phyloP scores from a whole-genome alignment of 345 rosid genomes.

The Nasturtium officinale region DNA sequence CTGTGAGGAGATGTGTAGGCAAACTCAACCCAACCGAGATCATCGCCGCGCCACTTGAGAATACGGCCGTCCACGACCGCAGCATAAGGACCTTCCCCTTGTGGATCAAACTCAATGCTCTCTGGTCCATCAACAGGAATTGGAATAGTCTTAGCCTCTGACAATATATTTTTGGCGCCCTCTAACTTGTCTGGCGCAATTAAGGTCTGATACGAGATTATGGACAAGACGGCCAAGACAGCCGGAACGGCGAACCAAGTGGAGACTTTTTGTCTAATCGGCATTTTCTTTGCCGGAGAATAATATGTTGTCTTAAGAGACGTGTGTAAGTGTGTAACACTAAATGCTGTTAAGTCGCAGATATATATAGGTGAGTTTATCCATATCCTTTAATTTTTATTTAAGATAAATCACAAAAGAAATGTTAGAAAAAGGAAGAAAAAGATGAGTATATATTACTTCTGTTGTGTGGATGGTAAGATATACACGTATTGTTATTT shows the following conservation, averaged over 20 bases:
- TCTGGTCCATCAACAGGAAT: constrained; percentile 41
- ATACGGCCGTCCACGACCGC: constrained; percentile 38
- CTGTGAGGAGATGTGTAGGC: constrained; percentile 58
- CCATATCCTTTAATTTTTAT: too few species aligned
- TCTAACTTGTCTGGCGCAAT: constrained; percentile 8
- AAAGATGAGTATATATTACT: background rate
- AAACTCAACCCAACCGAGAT: constrained; percentile 60
- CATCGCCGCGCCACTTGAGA: constrained; percentile 43
- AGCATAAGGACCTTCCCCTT: constrained; percentile 44
- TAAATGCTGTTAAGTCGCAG: background rate
- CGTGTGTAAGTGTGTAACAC: background rate
- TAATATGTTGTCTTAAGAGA: background rate
- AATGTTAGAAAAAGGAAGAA: too few species aligned
- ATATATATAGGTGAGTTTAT: background rate
- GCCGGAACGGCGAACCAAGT: constrained; percentile 12
- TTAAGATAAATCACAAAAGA: too few species aligned
- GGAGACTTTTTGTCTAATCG: constrained; percentile 11
- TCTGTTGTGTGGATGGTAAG: background rate
- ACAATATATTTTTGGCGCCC: constrained; percentile 18
- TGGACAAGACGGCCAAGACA: constrained; percentile 13
- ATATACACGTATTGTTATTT: background rate
- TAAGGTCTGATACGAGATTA: background rate
- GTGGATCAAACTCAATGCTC: constrained; percentile 39
- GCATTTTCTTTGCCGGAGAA: constrained; percentile 9
- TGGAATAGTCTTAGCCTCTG: constrained; percentile 35